Percentiles rank a stretch among this genome's conserved stretches.
These are phyloP conservation scores for Schwanniomyces pseudopolymorphus DNA, from an alignment of 805 yeast genomes.

Conservation along the genomic window DNA sequence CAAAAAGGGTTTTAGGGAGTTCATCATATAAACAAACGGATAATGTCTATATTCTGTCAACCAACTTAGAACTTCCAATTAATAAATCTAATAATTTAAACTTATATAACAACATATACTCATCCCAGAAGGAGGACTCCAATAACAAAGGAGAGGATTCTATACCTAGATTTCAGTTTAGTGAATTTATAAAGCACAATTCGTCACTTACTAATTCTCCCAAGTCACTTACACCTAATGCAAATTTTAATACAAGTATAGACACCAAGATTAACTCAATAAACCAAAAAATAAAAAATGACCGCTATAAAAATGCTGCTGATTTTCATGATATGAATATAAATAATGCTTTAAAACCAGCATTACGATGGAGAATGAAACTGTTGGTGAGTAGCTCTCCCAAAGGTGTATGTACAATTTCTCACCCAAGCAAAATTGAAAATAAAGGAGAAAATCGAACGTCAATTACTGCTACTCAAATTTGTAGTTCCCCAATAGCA, in stretches of 20 bases:
- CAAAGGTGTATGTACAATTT: neutral
- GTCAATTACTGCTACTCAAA: neutral
- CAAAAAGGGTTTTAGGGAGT: neutral
- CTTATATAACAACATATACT: conserved; percentile 7
- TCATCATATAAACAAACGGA: neutral
- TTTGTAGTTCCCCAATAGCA: conserved; percentile 15
- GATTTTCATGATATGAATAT: neutral
- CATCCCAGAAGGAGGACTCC: conserved; percentile 1
- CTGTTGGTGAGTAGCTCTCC: neutral
- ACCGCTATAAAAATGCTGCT: neutral
- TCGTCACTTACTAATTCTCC: conserved; percentile 1
- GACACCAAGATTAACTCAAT: neutral
- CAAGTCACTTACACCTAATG: neutral
- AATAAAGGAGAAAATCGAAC: neutral
- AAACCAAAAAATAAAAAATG: neutral
- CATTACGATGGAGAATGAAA: neutral
- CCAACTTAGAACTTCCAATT: neutral
- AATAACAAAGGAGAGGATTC: neutral
- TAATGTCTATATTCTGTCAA: neutral
- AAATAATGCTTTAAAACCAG: neutral
- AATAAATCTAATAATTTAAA: neutral
- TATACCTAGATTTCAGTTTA: neutral
- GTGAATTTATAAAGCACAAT: conserved; percentile 1
- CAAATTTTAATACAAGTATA: neutral
- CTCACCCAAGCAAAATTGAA: neutral